phyloP scores from a whole-genome alignment of 768 basidiomycete species.

The Psilocybe sp. region DNA sequence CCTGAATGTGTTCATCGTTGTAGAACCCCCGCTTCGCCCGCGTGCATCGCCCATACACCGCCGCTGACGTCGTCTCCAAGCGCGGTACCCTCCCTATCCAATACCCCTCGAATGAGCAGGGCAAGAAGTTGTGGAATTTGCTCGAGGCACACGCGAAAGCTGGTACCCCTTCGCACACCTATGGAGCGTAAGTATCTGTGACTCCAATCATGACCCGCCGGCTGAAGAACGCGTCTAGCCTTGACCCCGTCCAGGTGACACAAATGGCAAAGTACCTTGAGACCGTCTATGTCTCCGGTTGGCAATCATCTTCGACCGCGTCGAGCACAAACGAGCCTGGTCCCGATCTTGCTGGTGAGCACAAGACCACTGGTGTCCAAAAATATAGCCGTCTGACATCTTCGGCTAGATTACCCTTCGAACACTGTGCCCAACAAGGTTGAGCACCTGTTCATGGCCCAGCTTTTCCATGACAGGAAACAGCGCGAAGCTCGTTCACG shows the following conservation, averaged over 20 bases:
- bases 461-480: slow-evolving; percentile 98
- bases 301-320: slow-evolving; percentile 93
- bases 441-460: slow-evolving; percentile 96
- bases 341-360: slow-evolving; percentile 91
- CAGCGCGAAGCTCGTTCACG: slow-evolving; percentile 78
- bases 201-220: background rate
- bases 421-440: slow-evolving; percentile 99
- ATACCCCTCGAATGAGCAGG: slow-evolving; percentile 84
- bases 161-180: slow-evolving; percentile 89
- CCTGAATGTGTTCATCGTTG: background rate
- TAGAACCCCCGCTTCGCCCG: slow-evolving; percentile 85
- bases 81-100: slow-evolving; percentile 82
- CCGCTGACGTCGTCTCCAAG: slow-evolving; percentile 91
- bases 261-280: slow-evolving; percentile 99
- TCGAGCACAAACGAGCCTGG: slow-evolving; percentile 94
- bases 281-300: slow-evolving; percentile 97
- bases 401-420: slow-evolving; percentile 81
- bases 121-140: slow-evolving; percentile 80
- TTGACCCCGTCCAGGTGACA: slow-evolving; percentile 96
- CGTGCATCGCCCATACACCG: slow-evolving; percentile 89
- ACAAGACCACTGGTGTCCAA: background rate
- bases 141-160: slow-evolving; percentile 75
- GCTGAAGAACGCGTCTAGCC: slow-evolving; percentile 42
- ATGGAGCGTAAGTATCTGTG: slow-evolving; percentile 85
- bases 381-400: background rate